Conservation (phyloP, 768 basidiomycete species). For the Kwoniella bestiolae region DNA sequence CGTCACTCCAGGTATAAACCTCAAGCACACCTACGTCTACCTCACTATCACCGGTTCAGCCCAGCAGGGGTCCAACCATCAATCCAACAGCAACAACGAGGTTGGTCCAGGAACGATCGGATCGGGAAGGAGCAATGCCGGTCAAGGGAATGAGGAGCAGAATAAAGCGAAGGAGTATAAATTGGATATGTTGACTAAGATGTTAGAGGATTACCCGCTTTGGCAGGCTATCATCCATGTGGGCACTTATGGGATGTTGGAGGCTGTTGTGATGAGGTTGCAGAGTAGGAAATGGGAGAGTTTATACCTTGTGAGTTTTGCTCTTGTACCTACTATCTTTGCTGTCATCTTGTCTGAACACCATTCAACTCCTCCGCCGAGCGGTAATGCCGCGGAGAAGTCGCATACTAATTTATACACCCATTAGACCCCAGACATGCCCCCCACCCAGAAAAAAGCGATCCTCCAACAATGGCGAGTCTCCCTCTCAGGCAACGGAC, state of each 20-base stretch:
- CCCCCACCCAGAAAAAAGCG: conserved; percentile 36
- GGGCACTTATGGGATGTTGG: conserved; percentile 50
- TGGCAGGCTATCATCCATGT: conserved; percentile 57
- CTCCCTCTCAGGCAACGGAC: conserved; percentile 72
- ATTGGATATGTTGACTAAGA: conserved; percentile 81
- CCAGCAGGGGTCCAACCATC: conserved; percentile 63
- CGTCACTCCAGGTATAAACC: conserved; percentile 52
- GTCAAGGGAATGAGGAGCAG: conserved; percentile 47
- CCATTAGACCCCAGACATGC: conserved; percentile 36
- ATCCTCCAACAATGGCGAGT: conserved; percentile 61
- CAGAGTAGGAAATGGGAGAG: conserved; percentile 83
- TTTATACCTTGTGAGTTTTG: conserved; percentile 73
- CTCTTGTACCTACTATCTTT: no score
- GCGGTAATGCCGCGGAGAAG: no score
- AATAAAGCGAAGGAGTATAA: conserved; percentile 56
- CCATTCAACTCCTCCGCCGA: no score
- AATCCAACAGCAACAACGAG: conserved; percentile 58
- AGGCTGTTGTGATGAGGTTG: conserved; percentile 60
- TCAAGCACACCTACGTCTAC: conserved; percentile 96
- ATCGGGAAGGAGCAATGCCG: conserved; percentile 68
- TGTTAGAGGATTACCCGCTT: conserved; percentile 63
- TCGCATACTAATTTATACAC: no score
- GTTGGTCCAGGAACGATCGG: conserved; percentile 77
- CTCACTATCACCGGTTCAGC: conserved; percentile 80
- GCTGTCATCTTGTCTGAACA: no score